phyloP scores from a whole-genome alignment of 2,329 filamentous ascomycete genomes.

The Periconia sp. region DNA sequence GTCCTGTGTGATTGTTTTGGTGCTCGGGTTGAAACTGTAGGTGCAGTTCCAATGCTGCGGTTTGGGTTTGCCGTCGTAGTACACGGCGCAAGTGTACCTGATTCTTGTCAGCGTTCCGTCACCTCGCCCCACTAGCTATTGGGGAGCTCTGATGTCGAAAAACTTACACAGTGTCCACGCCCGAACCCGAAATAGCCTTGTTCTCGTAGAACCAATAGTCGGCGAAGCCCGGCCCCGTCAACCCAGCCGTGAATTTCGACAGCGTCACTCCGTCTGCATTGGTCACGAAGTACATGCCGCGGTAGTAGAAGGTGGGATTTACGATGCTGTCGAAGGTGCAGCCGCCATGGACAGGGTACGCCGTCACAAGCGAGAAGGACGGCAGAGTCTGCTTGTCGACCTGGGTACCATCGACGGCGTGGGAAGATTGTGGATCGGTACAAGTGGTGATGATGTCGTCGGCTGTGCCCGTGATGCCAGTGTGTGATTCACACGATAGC shows the following conservation, averaged over 20 bases:
- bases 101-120: not conserved
- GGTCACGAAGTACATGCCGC: slow-evolving; percentile 11
- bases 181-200: slow-evolving; percentile 10
- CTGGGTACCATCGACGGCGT: slow-evolving; percentile 7
- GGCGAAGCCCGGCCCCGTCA: slow-evolving; percentile 14
- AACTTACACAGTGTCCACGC: slow-evolving; percentile 11
- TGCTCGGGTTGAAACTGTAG: slow-evolving; percentile 10
- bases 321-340: slow-evolving; percentile 18
- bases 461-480: slow-evolving; percentile 14
- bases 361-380: slow-evolving; percentile 13
- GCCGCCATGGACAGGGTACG: slow-evolving; percentile 13
- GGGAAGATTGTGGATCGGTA: slow-evolving; percentile 5
- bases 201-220: slow-evolving; percentile 12
- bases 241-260: slow-evolving; percentile 4
- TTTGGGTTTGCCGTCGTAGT: slow-evolving; percentile 12
- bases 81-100: slow-evolving; percentile 11
- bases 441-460: slow-evolving; percentile 17
- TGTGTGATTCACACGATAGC: slow-evolving; percentile 8
- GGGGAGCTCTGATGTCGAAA: no score
- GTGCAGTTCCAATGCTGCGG: slow-evolving; percentile 13
- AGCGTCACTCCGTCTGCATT: slow-evolving; percentile 5
- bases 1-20: slow-evolving; percentile 7
- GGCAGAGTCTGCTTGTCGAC: slow-evolving; percentile 10
- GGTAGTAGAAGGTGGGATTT: slow-evolving; percentile 15
- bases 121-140: not conserved